Evolutionary conservation across 202 grass and related monocot genomes (phyloP).

Genomic region (Tripidium arundinaceum): DNA sequence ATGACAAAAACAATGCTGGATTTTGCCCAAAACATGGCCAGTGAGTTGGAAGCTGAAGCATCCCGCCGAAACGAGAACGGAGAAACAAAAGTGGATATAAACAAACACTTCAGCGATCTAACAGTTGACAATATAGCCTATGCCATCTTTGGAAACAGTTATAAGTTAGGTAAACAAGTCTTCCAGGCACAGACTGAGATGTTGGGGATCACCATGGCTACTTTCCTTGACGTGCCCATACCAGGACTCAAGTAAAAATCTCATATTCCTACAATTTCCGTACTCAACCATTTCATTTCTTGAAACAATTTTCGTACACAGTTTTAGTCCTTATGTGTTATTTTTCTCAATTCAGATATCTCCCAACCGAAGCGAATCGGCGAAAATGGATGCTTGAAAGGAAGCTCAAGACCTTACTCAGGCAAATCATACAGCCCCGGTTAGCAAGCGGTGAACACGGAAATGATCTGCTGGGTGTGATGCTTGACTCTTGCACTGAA

Average conservation of each 20-base stretch:
- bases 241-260: constrained; percentile 47
- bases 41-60: constrained; percentile 29
- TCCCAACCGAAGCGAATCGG: constrained; percentile 36
- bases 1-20: constrained; percentile 38
- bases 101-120: constrained; percentile 30
- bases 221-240: constrained; percentile 21
- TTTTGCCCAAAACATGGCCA: constrained; percentile 30
- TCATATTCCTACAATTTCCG: not conserved
- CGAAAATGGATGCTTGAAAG: constrained; percentile 37
- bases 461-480: constrained; percentile 50
- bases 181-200: constrained; percentile 38
- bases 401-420: constrained; percentile 20
- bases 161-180: constrained; percentile 43
- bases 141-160: constrained; percentile 45
- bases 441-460: constrained; percentile 10
- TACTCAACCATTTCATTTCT: not conserved
- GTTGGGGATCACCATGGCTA: constrained; percentile 9
- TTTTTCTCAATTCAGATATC: constrained; percentile 32
- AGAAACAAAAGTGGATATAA: constrained; percentile 33
- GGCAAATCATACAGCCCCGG: constrained; percentile 30
- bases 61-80: not conserved
- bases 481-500: constrained; percentile 34
- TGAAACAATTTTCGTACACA: not conserved
- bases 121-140: constrained; percentile 50
- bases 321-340: not conserved